A percentile compares a stretch with the other conserved stretches of the same genome.
phyloP scores from a whole-genome alignment of 176 grass and related monocot species.

The Oryza meyeriana region DNA sequence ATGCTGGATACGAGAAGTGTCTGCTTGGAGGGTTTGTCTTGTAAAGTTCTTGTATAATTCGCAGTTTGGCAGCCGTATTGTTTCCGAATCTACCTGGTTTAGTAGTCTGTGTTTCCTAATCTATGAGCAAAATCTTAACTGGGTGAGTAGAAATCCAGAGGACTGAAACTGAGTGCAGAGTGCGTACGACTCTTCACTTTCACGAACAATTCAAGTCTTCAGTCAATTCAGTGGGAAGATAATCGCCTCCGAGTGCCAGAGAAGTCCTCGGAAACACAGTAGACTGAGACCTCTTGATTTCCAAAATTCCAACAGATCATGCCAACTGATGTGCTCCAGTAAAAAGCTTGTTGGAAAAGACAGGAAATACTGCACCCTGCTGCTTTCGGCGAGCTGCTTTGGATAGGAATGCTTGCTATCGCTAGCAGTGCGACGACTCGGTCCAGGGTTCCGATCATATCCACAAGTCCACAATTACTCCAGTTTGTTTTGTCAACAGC shows the following conservation, averaged over 20 bases:
- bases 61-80: too few relatives aligned
- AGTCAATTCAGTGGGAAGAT: not conserved
- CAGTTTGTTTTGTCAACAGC: not conserved
- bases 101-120: not conserved
- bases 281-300: not conserved
- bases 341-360: not conserved
- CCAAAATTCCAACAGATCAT: not conserved
- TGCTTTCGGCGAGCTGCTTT: not conserved
- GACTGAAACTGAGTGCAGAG: not conserved
- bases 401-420: not conserved
- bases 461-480: not conserved
- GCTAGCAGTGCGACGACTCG: not conserved
- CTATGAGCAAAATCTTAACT: too few relatives aligned
- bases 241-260: too few relatives aligned
- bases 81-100: too few relatives aligned
- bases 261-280: not conserved
- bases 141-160: not conserved
- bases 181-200: not conserved
- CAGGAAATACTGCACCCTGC: not conserved
- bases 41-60: too few relatives aligned
- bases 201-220: not conserved
- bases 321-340: not conserved
- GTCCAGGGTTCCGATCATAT: conserved; percentile 5
- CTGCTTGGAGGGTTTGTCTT: too few relatives aligned
- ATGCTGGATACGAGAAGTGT: too few relatives aligned